Conservation (phyloP, 2,329 filamentous ascomycete species). For the Monilinia aucupariae region DNA sequence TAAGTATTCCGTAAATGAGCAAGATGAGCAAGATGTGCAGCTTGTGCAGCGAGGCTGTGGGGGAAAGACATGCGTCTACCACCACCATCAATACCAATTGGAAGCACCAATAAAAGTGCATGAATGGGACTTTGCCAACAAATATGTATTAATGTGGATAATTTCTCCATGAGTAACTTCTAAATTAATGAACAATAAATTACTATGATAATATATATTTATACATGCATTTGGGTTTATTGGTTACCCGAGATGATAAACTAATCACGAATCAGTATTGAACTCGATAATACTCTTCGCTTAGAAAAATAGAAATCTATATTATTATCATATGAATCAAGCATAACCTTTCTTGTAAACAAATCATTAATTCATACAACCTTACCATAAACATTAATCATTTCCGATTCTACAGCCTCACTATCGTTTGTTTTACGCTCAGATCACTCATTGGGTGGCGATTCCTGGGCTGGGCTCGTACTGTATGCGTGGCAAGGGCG, state of each 20-base stretch:
- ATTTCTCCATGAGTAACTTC: not conserved
- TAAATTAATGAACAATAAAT: not conserved
- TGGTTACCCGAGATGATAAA: not conserved
- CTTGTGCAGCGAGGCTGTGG: conserved; percentile 32
- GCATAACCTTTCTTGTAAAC: not conserved
- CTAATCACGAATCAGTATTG: not conserved
- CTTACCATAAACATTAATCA: conserved; percentile 12
- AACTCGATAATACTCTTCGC: not conserved
- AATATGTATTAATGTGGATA: conserved; percentile 1
- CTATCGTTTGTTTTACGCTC: conserved; percentile 3
- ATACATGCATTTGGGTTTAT: no score
- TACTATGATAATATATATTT: not conserved
- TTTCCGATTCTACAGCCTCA: conserved; percentile 13
- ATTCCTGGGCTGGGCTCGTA: conserved; percentile 10
- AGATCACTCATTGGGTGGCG: conserved; percentile 14
- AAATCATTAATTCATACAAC: conserved; percentile 2
- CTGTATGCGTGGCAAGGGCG: conserved; percentile 9
- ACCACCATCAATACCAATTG: not conserved
- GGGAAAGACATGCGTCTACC: not conserved
- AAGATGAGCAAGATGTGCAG: conserved; percentile 27
- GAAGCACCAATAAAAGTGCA: not conserved
- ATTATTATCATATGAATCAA: not conserved
- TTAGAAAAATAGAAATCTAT: not conserved
- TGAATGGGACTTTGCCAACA: conserved; percentile 7
- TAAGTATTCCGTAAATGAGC: not conserved